A percentile compares a stretch with the other conserved stretches of the same genome.
Evolutionary conservation across 768 basidiomycete genomes (phyloP).

Genomic region (Mycena pura): DNA sequence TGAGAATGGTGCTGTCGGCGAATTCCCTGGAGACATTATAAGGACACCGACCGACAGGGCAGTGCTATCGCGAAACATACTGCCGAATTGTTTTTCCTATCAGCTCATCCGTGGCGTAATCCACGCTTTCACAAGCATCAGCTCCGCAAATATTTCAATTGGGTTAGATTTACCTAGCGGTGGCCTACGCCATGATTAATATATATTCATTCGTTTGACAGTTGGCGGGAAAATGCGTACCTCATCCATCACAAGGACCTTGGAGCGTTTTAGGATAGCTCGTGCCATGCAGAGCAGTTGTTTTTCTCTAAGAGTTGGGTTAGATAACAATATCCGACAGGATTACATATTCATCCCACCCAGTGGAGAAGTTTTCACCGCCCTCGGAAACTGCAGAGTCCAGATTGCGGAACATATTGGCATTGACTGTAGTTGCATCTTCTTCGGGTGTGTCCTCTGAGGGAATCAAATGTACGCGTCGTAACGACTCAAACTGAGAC

Average conservation of each 20-base stretch:
- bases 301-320: conserved; percentile 58
- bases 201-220: not conserved
- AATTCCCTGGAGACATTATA: conserved; percentile 59
- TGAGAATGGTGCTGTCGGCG: conserved; percentile 80
- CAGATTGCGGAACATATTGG: conserved; percentile 77
- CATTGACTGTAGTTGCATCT: conserved; percentile 59
- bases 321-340: not conserved
- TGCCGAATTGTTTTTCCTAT: conserved; percentile 83
- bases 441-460: conserved; percentile 56
- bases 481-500: conserved; percentile 78
- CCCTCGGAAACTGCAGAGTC: conserved; percentile 82
- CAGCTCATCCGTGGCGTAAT: conserved; percentile 71
- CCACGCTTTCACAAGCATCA: conserved; percentile 6
- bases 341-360: conserved; percentile 47
- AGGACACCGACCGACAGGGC: not conserved
- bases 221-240: conserved; percentile 43
- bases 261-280: conserved; percentile 81
- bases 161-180: conserved; percentile 57
- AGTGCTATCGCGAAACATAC: conserved; percentile 47
- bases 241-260: conserved; percentile 86
- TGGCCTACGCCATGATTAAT: conserved; percentile 52
- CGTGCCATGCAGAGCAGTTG: conserved; percentile 90
- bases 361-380: conserved; percentile 89
- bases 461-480: conserved; percentile 81
- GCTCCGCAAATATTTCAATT: not conserved